These are phyloP conservation scores for Candolleomyces eurysporus DNA, from an alignment of 768 basidiomycete genomes.

Conservation along the genomic window DNA sequence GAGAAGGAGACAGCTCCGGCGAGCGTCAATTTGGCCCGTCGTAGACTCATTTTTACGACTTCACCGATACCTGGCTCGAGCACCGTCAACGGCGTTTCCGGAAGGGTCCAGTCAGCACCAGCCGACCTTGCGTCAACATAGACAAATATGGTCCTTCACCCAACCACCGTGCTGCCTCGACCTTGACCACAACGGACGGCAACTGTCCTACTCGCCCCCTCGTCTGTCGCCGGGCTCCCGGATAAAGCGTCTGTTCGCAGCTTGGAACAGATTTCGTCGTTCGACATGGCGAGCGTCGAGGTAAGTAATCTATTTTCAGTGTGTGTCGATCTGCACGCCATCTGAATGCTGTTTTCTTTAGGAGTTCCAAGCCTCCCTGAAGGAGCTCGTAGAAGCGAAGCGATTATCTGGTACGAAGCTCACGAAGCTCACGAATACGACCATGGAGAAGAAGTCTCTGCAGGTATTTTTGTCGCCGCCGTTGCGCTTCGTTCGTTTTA, in stretches of 20 bases:
- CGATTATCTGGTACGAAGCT: constrained; percentile 88
- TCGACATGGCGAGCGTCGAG: background rate
- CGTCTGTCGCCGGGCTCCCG: background rate
- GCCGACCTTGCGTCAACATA: constrained; percentile 11
- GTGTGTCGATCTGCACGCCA: background rate
- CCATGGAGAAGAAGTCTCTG: constrained; percentile 60
- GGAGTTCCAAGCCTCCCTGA: constrained; percentile 80
- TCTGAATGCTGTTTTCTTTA: constrained; percentile 26
- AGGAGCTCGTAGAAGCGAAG: constrained; percentile 80
- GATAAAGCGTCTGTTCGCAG: background rate
- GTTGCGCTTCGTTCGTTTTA: background rate
- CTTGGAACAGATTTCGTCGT: background rate
- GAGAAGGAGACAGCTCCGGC: constrained; percentile 60
- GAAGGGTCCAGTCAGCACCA: background rate
- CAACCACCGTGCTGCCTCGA: constrained; percentile 4
- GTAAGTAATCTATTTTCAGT: background rate
- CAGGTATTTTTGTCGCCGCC: constrained; percentile 47
- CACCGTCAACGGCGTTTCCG: background rate
- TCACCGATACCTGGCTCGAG: constrained; percentile 23
- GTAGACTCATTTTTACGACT: constrained; percentile 51
- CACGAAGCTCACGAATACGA: constrained; percentile 68
- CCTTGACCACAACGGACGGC: background rate
- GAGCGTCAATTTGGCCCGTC: constrained; percentile 75
- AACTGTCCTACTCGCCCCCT: background rate
- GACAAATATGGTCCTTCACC: constrained; percentile 15